Base-by-base conservation (phyloP, 2,329 filamentous ascomycete species). In the Fusarium sp. region DNA sequence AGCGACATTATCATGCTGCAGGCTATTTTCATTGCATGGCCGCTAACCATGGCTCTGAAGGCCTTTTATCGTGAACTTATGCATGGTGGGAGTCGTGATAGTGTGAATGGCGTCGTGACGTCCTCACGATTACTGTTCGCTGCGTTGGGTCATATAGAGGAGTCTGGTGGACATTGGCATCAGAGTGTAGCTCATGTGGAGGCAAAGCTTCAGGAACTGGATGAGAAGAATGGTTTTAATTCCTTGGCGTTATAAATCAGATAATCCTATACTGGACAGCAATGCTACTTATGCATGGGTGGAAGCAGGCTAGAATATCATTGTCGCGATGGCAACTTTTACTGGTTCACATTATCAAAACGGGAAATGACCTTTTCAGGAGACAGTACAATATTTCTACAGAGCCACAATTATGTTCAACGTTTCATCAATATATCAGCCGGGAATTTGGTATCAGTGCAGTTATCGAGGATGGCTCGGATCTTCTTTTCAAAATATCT, bases 71-170 rank as follows among this genome's bases (percentile, higher is more conserved):
- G 35, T 4, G 47, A 50, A 11, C 2, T 50, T 6, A 1, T 29
- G 7, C 0, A 21, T 0, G 23, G n/a, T 0, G n/a, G n/a, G 15
- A 29, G 3, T 0, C 47, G 14, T 0, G 47, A 41, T 0, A 1
- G 14, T 4, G 18, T 50, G 0, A 41, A 29, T 0, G 35, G 35
- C 0, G 14, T n/a, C 18, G 35, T 41, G 0, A 25, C 35, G 0
- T 41, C 35, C 0, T 29, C 47, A 1, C 41, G 47, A 0, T 20
- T 50, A 0, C 23, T 50, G 0, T 27, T 50, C 14, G 14, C 47
- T 2, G 47, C 47, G 10, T 11, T 50, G 11, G n/a, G 0, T 9
- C 47, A 50, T 2, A 50, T 50, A 1, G 47, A 50, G 23, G n/a
- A 21, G 35, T 29, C 47, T 0, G n/a, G 47, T 0, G 23, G 47